phyloP scores from a whole-genome alignment of 805 yeast genomes.

The Tetrapisispora fleetii region DNA sequence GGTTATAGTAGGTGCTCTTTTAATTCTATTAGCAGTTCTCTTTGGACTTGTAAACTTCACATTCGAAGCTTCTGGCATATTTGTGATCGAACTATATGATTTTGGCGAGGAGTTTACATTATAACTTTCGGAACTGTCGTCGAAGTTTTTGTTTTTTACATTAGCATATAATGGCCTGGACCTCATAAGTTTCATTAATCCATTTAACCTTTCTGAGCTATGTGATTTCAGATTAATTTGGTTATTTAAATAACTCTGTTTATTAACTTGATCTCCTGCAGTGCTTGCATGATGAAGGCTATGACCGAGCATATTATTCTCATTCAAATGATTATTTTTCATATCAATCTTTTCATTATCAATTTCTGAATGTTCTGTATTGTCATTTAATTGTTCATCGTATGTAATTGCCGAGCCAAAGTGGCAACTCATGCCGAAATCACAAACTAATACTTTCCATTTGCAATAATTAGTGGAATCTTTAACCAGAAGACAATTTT shows the following conservation, averaged over 20 bases:
- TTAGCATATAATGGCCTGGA: background rate
- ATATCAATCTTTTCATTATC: constrained; percentile 2
- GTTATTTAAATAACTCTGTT: background rate
- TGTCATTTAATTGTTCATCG: background rate
- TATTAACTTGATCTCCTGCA: background rate
- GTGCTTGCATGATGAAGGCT: background rate
- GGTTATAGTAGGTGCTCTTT: background rate
- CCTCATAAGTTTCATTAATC: background rate
- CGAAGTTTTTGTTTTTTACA: background rate
- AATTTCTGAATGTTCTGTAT: background rate
- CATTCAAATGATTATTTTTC: constrained; percentile 6
- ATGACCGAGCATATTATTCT: background rate
- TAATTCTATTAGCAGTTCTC: background rate
- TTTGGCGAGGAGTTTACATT: constrained; percentile 11
- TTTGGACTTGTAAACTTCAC: background rate
- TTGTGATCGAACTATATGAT: constrained; percentile 25
- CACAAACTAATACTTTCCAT: constrained; percentile 53
- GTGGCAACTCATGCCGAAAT: constrained; percentile 71
- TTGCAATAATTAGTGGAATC: constrained; percentile 14
- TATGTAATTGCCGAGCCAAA: constrained; percentile 5
- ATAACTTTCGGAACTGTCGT: background rate
- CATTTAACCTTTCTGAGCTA: background rate
- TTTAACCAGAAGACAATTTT: constrained; percentile 59
- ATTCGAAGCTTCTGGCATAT: constrained; percentile 6
- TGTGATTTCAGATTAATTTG: background rate